Percentiles rank a stretch among this genome's conserved stretches.
Conservation (phyloP, 345 rosid genomes). For the Lenwebbia sp. region DNA sequence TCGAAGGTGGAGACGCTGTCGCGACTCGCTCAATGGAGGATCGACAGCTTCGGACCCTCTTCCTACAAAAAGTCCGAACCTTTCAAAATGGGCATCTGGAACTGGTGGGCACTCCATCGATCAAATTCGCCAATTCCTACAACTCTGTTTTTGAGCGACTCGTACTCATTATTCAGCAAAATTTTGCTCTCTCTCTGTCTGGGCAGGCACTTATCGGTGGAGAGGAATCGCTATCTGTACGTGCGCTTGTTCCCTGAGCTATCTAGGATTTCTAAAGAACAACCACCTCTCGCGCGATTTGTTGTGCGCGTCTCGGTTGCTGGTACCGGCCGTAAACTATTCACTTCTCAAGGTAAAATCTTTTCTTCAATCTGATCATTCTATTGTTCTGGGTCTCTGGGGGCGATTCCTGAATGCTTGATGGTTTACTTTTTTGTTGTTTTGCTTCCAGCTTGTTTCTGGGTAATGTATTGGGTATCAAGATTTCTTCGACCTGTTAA, state of each 20-base stretch:
- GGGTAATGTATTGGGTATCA: no score
- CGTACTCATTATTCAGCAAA: not conserved
- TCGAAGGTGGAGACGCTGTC: constrained; percentile 86
- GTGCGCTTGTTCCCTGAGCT: constrained; percentile 75
- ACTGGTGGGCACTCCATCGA: constrained; percentile 34
- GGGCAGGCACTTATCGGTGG: constrained; percentile 68
- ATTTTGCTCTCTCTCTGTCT: not conserved
- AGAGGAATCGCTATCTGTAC: constrained; percentile 68
- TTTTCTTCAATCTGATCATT: not conserved
- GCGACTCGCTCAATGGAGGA: constrained; percentile 87
- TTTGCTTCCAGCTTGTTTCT: not conserved
- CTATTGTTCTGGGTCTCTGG: no score
- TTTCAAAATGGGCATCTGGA: constrained; percentile 91
- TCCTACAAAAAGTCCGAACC: constrained; percentile 80
- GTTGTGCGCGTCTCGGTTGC: constrained; percentile 56
- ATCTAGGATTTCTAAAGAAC: constrained; percentile 61
- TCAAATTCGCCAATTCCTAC: not conserved
- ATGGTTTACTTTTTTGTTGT: no score
- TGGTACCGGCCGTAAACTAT: constrained; percentile 38
- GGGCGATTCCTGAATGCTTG: no score
- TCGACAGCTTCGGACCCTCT: constrained; percentile 72
- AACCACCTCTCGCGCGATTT: constrained; percentile 69
- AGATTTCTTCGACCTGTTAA: no score
- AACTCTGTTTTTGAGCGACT: not conserved
- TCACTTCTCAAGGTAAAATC: constrained; percentile 41